Base-by-base conservation (phyloP, 2,329 filamentous ascomycete species). In the Fusarium pseudoanthophilum region DNA sequence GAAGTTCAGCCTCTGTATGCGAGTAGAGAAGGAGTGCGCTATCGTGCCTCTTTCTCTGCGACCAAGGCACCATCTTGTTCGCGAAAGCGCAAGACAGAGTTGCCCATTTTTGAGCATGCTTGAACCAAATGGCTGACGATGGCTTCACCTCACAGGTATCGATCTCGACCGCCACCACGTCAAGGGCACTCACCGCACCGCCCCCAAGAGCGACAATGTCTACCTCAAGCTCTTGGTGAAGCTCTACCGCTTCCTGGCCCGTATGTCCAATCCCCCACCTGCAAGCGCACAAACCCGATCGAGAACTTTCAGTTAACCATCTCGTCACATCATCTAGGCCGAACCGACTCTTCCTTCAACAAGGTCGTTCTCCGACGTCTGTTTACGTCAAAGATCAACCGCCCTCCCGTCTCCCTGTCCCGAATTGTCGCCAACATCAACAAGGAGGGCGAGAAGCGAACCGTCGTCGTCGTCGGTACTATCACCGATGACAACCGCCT, bases 381-480 rank as follows among this genome's bases (percentile, higher is more conserved):
- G 73, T 97, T 97, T 84, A 97, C 96, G 94, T 97, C 95, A 85
- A 94, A 95, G 87, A 97, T 97, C 88, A 98, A 98, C 93, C 93
- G 95, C 80, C 94, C 94, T 73, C 95, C 96, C 76, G 92, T 99
- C 82, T 98, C 95, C 72, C 90, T 99, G 82, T 98, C 95, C 79
- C 93, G 95, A 85, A 94, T 98, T 82, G 92, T 88, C 76, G 85
- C 87, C 83, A 93, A 93, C 86, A 85, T 90, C 81, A 86, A 85
- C 82, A 90, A 92, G 81, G 87, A 87, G 77, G 86, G 87, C 76
- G 89, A 91, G 84, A 91, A 90, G 84, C 94, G 97, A 90, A 98
- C 94, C 80, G 89, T 98, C 78, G 96, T 98, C 78, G 87, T 98
- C 76, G 92, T 99, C 82, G 96, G 95, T 81, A 97, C 95, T 82